Conservation (phyloP, 225 moss, liverwort and hornwort genomes). For the Polytrichum commune region DNA sequence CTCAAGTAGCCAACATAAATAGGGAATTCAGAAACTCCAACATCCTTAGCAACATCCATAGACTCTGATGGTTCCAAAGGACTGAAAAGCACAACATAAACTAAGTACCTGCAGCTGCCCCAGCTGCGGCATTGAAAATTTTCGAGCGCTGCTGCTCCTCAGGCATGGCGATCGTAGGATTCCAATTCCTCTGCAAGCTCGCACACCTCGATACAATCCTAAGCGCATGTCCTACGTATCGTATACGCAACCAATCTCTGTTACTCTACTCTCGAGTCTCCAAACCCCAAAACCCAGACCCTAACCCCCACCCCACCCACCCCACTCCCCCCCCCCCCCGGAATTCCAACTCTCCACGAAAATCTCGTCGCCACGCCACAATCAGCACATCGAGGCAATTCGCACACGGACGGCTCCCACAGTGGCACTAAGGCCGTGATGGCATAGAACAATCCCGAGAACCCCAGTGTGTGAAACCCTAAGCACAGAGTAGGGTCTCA, state of each 20-base stretch:
- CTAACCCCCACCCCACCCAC: too few species aligned
- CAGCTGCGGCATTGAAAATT: constrained; percentile 94
- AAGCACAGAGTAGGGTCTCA: too few species aligned
- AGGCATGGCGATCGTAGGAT: constrained; percentile 56
- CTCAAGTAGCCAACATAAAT: not conserved
- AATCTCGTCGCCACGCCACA: too few species aligned
- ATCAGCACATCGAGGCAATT: too few species aligned
- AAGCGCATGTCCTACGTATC: constrained; percentile 43
- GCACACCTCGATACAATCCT: constrained; percentile 23
- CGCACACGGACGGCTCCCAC: too few species aligned
- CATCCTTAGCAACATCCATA: not conserved
- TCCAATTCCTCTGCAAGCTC: constrained; percentile 20
- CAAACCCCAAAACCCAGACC: too few species aligned
- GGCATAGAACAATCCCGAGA: too few species aligned
- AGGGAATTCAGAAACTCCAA: not conserved
- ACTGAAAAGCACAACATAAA: not conserved
- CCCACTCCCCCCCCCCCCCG: too few species aligned
- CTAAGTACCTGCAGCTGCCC: constrained; percentile 78
- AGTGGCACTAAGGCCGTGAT: too few species aligned
- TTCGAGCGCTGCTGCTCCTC: constrained; percentile 99
- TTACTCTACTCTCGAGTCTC: too few species aligned
- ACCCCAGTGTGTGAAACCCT: too few species aligned
- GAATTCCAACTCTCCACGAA: too few species aligned
- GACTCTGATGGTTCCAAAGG: not conserved
- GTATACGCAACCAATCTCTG: constrained; percentile 11